Evolutionary conservation across 202 grass and related monocot species (phyloP), one percentile per base, ranked within the genome.

Genomic region (Brachypodium distachyon): DNA sequence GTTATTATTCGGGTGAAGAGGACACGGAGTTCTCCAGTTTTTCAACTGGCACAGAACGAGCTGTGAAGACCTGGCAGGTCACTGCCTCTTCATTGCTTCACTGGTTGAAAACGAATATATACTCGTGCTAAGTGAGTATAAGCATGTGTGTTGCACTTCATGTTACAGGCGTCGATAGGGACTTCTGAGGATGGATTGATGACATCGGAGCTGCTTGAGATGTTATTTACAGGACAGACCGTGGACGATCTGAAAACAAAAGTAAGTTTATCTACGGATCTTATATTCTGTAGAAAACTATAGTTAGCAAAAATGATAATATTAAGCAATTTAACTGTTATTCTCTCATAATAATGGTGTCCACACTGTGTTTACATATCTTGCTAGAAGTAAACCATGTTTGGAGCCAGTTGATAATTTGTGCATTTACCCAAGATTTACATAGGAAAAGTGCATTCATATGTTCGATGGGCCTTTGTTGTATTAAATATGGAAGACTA

Each of bases 21-120:
- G 91, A 98, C 78, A 95, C 66, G 54, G 96, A 98, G 69, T 95
- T 70, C 77, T 92, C 78, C 51, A 87, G 73, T 83, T 98, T 98
- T 38, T 98, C 96, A 19, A 78, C 70, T 59, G 91, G 83, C 40
- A 98, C 96, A 6, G 89, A 90, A 26, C 87, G 91, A 88, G 91
- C 91, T 39, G 91, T 98, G 5, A 98, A 90, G 87, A 94, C 95
- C 25, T 98, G 95, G 95, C 91, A 98, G 90, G 95, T 90, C 29
- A 84, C 17, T 57, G 8, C 18, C 56, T 32, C 76, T 31, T 70
- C 11, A 2, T 43, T 38, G 12, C 17, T 14, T 33, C 53, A 22
- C 16, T 57, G 53, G 22, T 7, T 31, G 2, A 58, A 53, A 7
- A 0, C 1, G 13, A 4, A 43, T 12, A 61, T 14, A 21, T 69